Evolutionary conservation across 2,329 filamentous ascomycete species (phyloP).

Genomic region (Sphaerulina musiva): DNA sequence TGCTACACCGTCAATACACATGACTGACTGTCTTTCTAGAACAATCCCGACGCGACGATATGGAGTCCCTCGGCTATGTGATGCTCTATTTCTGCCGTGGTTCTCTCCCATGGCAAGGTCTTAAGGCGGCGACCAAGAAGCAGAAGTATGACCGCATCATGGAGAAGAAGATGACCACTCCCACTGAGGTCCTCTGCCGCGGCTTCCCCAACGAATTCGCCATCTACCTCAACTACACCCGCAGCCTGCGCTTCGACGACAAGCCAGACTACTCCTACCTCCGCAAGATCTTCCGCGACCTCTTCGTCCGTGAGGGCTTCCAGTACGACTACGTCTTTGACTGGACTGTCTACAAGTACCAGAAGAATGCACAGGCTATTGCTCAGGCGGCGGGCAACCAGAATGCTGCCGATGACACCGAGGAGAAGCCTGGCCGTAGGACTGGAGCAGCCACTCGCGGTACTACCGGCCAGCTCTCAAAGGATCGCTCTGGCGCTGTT

Average conservation of each 20-base stretch:
- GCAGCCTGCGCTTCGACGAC: slow-evolving; percentile 96
- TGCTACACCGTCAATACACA: neutral
- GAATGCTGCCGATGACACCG: slow-evolving; percentile 54
- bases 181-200: slow-evolving; percentile 95
- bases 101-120: slow-evolving; percentile 93
- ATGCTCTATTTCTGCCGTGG: slow-evolving; percentile 99
- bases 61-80: slow-evolving; percentile 98
- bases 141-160: slow-evolving; percentile 99
- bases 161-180: slow-evolving; percentile 99
- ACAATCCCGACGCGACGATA: slow-evolving; percentile 97
- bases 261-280: slow-evolving; percentile 99
- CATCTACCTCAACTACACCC: slow-evolving; percentile 99
- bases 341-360: slow-evolving; percentile 99
- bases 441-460: slow-evolving; percentile 54
- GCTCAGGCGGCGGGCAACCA: slow-evolving; percentile 64
- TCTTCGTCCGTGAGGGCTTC: slow-evolving; percentile 98
- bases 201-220: slow-evolving; percentile 99
- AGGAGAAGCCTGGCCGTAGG: slow-evolving; percentile 65
- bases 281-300: slow-evolving; percentile 98
- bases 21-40: slow-evolving; percentile 46
- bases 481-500: slow-evolving; percentile 67
- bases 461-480: slow-evolving; percentile 51
- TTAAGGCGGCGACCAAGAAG: slow-evolving; percentile 66
- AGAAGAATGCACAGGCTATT: slow-evolving; percentile 97
- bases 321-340: slow-evolving; percentile 99